These are phyloP conservation scores for Ogataea nakhonphanomensis DNA, from an alignment of 805 yeast genomes.

Conservation along the genomic window DNA sequence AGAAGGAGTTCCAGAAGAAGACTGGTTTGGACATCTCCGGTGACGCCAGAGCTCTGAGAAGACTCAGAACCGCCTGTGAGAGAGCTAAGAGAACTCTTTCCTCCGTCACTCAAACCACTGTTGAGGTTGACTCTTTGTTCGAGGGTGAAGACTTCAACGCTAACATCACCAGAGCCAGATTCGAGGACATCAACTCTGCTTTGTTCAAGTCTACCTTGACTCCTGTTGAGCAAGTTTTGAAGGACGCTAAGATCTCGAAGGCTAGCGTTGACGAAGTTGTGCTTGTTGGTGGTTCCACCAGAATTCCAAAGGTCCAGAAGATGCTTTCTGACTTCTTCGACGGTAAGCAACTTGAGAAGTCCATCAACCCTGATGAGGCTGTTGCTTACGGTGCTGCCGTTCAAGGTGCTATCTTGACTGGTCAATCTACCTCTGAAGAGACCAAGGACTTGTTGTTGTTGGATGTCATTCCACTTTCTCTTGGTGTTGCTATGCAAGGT, in stretches of 20 bases:
- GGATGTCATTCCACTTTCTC: constrained; percentile 97
- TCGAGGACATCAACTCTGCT: constrained; percentile 93
- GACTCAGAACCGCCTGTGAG: constrained; percentile 98
- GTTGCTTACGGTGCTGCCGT: constrained; percentile 99
- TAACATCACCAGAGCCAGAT: constrained; percentile 94
- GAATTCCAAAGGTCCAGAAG: constrained; percentile 98
- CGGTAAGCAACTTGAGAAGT: constrained; percentile 94
- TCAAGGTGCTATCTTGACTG: constrained; percentile 97
- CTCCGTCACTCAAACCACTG: constrained; percentile 90
- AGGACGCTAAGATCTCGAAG: constrained; percentile 86
- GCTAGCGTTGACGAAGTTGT: constrained; percentile 89
- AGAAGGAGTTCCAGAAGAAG: constrained; percentile 96
- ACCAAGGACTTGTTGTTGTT: constrained; percentile 92
- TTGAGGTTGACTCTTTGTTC: constrained; percentile 90
- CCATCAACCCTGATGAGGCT: constrained; percentile 98
- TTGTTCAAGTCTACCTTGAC: constrained; percentile 90
- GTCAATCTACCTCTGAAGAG: constrained; percentile 83
- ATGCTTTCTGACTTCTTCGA: constrained; percentile 91
- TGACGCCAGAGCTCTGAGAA: constrained; percentile 97
- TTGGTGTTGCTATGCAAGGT: constrained; percentile 99
- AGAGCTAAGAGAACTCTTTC: constrained; percentile 99
- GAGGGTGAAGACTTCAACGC: constrained; percentile 98
- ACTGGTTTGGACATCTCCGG: constrained; percentile 89
- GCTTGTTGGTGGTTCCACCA: constrained; percentile 97
- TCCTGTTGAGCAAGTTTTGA: constrained; percentile 92